Evolutionary conservation across 78 protist genomes (phyloP).

Genomic region (Guillardia theta): DNA sequence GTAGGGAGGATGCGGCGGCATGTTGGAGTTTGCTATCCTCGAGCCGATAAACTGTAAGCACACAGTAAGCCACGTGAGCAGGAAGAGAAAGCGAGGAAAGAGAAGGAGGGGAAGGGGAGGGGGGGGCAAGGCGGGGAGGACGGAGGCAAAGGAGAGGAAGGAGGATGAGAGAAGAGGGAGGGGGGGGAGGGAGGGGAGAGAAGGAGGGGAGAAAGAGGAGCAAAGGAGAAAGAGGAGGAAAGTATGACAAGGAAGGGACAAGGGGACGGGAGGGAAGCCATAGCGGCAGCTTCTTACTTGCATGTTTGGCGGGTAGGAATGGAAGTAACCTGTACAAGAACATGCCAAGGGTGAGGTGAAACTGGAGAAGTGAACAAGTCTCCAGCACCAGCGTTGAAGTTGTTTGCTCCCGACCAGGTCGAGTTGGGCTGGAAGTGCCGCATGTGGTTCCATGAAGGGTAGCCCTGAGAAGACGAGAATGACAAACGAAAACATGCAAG

Average conservation of each 20-base stretch:
- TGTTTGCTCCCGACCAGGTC: neutral
- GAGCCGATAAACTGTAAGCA: no score
- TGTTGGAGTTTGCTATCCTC: no score
- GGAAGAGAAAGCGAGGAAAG: neutral
- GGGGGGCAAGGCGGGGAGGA: neutral
- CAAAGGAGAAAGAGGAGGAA: neutral
- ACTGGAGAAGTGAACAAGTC: neutral
- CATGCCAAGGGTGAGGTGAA: neutral
- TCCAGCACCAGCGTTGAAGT: neutral
- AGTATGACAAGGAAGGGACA: neutral
- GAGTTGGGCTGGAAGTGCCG: no score
- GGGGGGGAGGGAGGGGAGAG: neutral
- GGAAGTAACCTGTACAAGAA: neutral
- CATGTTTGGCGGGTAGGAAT: neutral
- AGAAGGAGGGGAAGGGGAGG: neutral
- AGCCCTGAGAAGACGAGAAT: no score
- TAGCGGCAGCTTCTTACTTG: neutral
- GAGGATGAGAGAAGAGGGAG: neutral
- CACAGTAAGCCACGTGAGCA: neutral
- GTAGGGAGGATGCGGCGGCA: no score
- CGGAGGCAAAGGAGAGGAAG: neutral
- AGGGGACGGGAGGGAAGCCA: neutral
- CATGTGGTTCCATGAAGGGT: no score
- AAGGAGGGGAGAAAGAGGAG: neutral
- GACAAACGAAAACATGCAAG: no score